phyloP scores from a whole-genome alignment of 345 rosid species.

The Bruguiera gymnorhiza region DNA sequence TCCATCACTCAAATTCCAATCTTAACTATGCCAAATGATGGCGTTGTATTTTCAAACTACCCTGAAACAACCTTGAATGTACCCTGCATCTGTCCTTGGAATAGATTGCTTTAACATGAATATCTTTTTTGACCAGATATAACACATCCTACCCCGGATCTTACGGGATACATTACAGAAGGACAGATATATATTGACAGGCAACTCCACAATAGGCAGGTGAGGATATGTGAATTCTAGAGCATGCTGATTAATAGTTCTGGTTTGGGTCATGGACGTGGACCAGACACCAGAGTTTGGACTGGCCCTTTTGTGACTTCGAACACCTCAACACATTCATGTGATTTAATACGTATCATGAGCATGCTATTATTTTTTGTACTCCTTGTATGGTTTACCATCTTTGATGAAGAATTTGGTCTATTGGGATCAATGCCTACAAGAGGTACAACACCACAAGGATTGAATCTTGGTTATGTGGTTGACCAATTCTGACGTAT shows the following conservation, averaged over 20 bases:
- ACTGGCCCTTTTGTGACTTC: background rate
- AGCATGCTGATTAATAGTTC: background rate
- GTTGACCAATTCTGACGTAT: background rate
- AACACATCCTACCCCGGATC: slow-evolving; percentile 99
- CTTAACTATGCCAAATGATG: slow-evolving; percentile 98
- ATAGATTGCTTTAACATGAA: slow-evolving; percentile 1
- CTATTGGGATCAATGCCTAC: background rate
- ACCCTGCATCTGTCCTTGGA: background rate
- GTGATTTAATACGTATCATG: no score
- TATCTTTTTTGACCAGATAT: slow-evolving; percentile 54
- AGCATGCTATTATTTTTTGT: no score
- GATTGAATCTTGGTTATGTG: background rate
- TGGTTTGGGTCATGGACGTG: background rate
- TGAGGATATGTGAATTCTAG: slow-evolving; percentile 15
- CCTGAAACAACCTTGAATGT: slow-evolving; percentile 6
- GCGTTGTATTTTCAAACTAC: slow-evolving; percentile 30
- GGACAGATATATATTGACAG: slow-evolving; percentile 90
- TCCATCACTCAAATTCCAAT: slow-evolving; percentile 97
- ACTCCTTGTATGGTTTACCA: no score
- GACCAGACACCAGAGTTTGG: background rate
- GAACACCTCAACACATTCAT: background rate
- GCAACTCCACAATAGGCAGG: slow-evolving; percentile 86
- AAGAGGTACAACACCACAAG: background rate
- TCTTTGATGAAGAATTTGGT: background rate
- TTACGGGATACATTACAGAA: slow-evolving; percentile 97